Base-by-base conservation (phyloP, 2,329 filamentous ascomycete genomes). In the Chrysosporium keratinophilum region DNA sequence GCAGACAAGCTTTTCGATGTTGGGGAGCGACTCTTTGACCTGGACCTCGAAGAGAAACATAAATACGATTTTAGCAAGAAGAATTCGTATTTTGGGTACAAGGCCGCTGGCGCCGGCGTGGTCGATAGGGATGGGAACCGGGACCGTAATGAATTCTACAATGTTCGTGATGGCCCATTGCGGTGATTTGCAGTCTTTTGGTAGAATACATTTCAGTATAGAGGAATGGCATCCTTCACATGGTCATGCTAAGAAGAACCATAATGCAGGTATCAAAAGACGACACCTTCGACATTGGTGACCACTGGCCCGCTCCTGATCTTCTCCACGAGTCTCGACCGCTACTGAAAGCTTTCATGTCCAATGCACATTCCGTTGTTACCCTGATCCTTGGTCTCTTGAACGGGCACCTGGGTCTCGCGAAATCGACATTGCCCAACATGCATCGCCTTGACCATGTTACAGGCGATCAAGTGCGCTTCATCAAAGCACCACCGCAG, bases 121-220 rank as follows among this genome's bases (percentile, higher is more conserved):
- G 66, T 77, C 10, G 77, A 80, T 58, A 64, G 64, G 5, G 56
- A 70, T 17, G 78, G 78, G 0, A 78, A 73, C 5, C 62, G 65
- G 23, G 77, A 79, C 57, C 64, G 73, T 37, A 77, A 78, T 57
- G 76, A 80, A 57, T 78, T 78, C 54, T 79, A 78, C 63, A 79
- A 79, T 62, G 72, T 78, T 57, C 41, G 65, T 63, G 33, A 50
- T 15, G 5, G 7, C 52, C 35, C 31, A 44, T 23, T 28, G 40
- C 5, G 33, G 23, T 37, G 6, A 42, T 43, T 54, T 49, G 28
- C 42, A 31, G n/a, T 7, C n/a, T 39, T 9, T n/a, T n/a, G n/a
- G n/a, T n/a, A n/a, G 33, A n/a, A 41, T 2, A 17, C 10, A 6
- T 46, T 15, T n/a, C 5, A n/a, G 34, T 28, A 1, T 5, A 39